Evolutionary conservation across 345 rosid species (phyloP).

Genomic region (Hypericum perforatum): DNA sequence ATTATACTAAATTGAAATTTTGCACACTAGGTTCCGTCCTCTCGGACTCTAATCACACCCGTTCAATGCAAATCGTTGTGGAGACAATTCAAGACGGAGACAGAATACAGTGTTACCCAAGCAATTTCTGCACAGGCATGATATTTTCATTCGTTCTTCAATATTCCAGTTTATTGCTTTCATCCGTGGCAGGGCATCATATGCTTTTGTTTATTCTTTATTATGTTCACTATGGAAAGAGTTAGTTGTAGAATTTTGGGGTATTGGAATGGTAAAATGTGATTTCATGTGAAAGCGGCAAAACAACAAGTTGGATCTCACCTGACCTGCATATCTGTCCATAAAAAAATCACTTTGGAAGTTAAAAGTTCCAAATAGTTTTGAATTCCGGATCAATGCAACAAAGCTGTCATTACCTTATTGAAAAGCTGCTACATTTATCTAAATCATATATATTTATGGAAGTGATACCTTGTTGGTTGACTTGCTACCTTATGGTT

Average conservation of each 20-base stretch:
- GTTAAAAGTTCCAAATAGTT: too few relatives aligned
- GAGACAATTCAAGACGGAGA: constrained; percentile 95
- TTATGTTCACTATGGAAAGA: not conserved
- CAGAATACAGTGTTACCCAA: constrained; percentile 86
- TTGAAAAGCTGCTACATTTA: too few relatives aligned
- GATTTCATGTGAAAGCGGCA: too few relatives aligned
- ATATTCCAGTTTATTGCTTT: not conserved
- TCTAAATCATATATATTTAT: too few relatives aligned
- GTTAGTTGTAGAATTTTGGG: too few relatives aligned
- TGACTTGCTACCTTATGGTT: constrained; percentile 9
- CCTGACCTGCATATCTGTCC: too few relatives aligned
- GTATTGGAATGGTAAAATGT: too few relatives aligned
- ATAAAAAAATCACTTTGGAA: too few relatives aligned
- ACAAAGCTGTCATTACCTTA: too few relatives aligned
- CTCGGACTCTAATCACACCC: constrained; percentile 88
- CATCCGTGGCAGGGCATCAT: not conserved
- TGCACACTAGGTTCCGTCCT: constrained; percentile 47
- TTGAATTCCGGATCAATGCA: too few relatives aligned
- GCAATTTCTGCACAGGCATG: constrained; percentile 98
- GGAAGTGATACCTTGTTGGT: not conserved
- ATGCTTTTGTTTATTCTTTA: not conserved
- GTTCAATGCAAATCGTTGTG: constrained; percentile 94
- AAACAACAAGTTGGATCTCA: too few relatives aligned
- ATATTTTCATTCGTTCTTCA: constrained; percentile 1
- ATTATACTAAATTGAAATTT: too few relatives aligned